Evolutionary conservation across 805 yeast species (phyloP).

Genomic region (Suhomyces sp.): DNA sequence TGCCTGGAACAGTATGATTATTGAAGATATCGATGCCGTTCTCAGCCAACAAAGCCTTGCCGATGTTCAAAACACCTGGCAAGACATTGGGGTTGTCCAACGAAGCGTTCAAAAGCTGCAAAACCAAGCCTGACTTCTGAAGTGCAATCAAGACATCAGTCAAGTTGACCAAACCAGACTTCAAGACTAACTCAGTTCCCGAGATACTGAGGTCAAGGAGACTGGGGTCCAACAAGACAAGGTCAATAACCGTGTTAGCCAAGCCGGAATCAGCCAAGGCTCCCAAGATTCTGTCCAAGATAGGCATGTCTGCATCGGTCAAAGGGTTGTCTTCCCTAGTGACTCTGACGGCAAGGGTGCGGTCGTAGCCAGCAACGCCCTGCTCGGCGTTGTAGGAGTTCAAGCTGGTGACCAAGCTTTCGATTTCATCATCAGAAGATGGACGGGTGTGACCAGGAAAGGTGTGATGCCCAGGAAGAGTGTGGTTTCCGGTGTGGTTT

Average conservation of each 20-base stretch:
- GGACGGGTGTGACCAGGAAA: background rate
- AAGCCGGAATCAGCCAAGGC: constrained; percentile 21
- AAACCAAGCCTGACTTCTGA: constrained; percentile 22
- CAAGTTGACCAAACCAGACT: constrained; percentile 17
- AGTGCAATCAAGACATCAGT: constrained; percentile 23
- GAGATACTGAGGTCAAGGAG: constrained; percentile 19
- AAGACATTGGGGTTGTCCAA: constrained; percentile 23
- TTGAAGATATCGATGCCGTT: constrained; percentile 16
- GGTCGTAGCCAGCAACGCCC: background rate
- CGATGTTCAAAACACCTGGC: constrained; percentile 24
- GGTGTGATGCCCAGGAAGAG: background rate
- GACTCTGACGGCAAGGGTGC: constrained; percentile 15
- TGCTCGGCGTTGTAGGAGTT: background rate
- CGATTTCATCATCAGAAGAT: background rate
- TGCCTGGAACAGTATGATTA: background rate
- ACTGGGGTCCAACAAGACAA: constrained; percentile 19
- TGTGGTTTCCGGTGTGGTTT: too few species aligned
- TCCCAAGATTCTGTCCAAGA: constrained; percentile 19
- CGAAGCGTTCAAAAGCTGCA: constrained; percentile 18
- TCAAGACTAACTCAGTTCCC: constrained; percentile 19
- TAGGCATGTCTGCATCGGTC: constrained; percentile 13
- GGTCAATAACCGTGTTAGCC: constrained; percentile 19
- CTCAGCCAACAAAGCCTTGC: constrained; percentile 18
- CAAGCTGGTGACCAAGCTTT: background rate
- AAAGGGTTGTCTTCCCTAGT: background rate